phyloP scores from a whole-genome alignment of 1,284 basidiomycete species.

The Trichosporon asahii region DNA sequence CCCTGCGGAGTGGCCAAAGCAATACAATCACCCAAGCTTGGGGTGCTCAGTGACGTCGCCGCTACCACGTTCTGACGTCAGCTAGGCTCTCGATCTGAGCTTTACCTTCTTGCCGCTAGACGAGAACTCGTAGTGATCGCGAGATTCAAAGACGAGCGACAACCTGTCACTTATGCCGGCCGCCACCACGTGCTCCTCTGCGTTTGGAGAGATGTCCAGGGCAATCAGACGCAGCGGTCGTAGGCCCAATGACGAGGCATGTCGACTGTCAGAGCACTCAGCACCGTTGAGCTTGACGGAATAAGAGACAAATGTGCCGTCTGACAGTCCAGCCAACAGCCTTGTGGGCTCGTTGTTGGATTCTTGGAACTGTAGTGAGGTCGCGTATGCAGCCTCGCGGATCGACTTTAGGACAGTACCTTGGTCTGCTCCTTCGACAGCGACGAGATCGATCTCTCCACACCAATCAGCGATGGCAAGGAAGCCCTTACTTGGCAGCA shows the following conservation, averaged over 20 bases:
- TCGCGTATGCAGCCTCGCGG: constrained; percentile 26
- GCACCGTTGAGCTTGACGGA: constrained; percentile 26
- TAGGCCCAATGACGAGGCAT: constrained; percentile 48
- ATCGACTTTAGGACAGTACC: constrained; percentile 20
- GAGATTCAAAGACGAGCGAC: constrained; percentile 60
- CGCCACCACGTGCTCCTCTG: constrained; percentile 38
- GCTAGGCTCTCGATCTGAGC: not conserved
- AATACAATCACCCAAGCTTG: constrained; percentile 58
- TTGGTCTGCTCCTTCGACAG: constrained; percentile 53
- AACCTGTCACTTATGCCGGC: constrained; percentile 43
- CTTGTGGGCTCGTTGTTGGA: constrained; percentile 51
- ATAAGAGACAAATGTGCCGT: constrained; percentile 72
- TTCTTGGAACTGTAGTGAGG: constrained; percentile 42
- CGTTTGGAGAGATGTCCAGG: constrained; percentile 2
- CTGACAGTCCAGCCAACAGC: constrained; percentile 71
- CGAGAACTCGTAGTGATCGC: constrained; percentile 64
- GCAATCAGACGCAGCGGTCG: constrained; percentile 30
- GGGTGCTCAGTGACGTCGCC: constrained; percentile 58
- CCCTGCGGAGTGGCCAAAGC: constrained; percentile 60
- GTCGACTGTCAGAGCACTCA: constrained; percentile 46
- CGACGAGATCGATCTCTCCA: constrained; percentile 63
- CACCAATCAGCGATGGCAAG: constrained; percentile 75
- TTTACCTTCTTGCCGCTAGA: constrained; percentile 69
- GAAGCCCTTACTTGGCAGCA: not conserved
- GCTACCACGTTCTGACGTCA: constrained; percentile 60